Percentiles rank a stretch among this genome's conserved stretches.
phyloP scores from a whole-genome alignment of 2,329 filamentous ascomycete species.

The Fusarium domesticum region DNA sequence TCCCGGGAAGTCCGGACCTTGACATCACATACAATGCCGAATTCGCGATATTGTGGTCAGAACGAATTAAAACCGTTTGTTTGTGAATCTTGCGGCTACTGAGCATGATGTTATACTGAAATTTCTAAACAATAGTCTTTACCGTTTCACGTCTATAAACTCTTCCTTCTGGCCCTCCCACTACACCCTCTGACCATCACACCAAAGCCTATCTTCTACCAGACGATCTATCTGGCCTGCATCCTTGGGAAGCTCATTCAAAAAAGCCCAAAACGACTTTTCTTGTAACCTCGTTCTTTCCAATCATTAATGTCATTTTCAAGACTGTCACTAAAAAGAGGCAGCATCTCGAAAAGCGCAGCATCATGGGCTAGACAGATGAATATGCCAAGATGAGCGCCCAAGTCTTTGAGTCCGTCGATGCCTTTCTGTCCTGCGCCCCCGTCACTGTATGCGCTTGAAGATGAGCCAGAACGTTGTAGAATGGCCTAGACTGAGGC shows the following conservation, averaged over 20 bases:
- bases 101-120: too few relatives aligned
- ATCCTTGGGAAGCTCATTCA: background rate
- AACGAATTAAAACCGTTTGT: too few relatives aligned
- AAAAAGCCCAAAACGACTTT: background rate
- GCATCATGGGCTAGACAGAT: constrained; percentile 2
- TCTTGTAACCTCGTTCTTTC: background rate
- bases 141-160: background rate
- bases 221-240: background rate
- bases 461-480: background rate
- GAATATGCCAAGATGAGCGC: background rate
- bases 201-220: background rate
- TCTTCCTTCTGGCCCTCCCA: background rate
- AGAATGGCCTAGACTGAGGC: background rate
- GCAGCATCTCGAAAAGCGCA: constrained; percentile 1
- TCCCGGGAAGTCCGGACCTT: too few relatives aligned
- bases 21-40: too few relatives aligned
- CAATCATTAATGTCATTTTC: constrained; percentile 1
- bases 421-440: background rate
- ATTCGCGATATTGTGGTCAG: too few relatives aligned
- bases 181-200: background rate
- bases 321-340: background rate
- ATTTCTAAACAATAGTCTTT: too few relatives aligned
- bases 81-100: too few relatives aligned
- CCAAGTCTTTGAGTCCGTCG: background rate
- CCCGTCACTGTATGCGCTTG: constrained; percentile 2